Evolutionary conservation across 495 filamentous ascomycete genomes (phyloP).

Genomic region (Barbatosphaeria neglecta): DNA sequence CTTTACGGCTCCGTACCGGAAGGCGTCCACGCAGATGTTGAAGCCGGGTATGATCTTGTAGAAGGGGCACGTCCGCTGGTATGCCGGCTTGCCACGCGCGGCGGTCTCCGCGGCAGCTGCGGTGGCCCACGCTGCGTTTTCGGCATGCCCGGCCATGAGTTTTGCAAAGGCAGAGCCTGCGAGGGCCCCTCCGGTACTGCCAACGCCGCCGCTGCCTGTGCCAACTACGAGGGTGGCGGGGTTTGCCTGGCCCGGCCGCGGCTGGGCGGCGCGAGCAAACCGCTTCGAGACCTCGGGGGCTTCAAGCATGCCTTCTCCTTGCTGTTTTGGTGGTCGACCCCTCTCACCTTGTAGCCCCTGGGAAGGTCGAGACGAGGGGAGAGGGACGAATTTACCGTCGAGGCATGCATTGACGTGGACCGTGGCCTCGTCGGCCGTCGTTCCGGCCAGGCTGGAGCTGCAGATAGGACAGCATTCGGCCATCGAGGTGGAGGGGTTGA

Average conservation of each 20-base stretch:
- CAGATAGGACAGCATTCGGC: constrained; percentile 64
- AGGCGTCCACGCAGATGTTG: constrained; percentile 89
- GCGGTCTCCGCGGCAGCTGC: constrained; percentile 70
- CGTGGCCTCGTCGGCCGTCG: constrained; percentile 45
- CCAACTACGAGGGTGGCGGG: constrained; percentile 55
- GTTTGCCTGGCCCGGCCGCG: constrained; percentile 64
- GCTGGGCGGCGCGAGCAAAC: constrained; percentile 54
- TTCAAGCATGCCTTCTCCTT: constrained; percentile 15
- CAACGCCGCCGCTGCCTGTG: constrained; percentile 3
- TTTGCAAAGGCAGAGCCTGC: constrained; percentile 71
- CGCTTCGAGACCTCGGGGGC: constrained; percentile 34
- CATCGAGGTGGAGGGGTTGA: constrained; percentile 16
- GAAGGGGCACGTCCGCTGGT: constrained; percentile 86
- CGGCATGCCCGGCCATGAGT: constrained; percentile 81
- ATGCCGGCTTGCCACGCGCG: constrained; percentile 78
- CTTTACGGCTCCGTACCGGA: constrained; percentile 86
- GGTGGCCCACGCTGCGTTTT: constrained; percentile 79
- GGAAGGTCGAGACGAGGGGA: constrained; percentile 13
- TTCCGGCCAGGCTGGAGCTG: constrained; percentile 43
- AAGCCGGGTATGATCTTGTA: constrained; percentile 95
- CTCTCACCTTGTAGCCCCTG: background rate
- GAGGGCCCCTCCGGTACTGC: constrained; percentile 5
- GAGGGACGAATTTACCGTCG: constrained; percentile 58
- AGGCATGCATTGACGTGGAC: constrained; percentile 90
- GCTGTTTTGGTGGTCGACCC: constrained; percentile 1